Base-by-base conservation (phyloP, 2,329 filamentous ascomycete species). In the Helicocarpus griseus region DNA sequence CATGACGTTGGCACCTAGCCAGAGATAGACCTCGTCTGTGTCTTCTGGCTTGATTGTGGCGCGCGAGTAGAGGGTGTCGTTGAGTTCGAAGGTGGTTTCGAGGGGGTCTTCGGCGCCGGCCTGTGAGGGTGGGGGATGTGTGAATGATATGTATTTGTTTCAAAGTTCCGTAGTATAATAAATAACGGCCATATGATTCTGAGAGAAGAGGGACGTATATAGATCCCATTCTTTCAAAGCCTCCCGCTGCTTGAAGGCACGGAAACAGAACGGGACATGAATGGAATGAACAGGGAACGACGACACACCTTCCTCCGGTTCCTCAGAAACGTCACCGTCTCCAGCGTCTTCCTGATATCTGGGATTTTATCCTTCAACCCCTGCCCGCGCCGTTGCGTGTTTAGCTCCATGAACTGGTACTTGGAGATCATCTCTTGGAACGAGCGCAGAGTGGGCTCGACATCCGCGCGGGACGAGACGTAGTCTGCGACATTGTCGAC, bases 1-100 rank as follows among this genome's bases (percentile, higher is more conserved):
- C 93, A 98, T 98, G 45, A 97, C 90, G 62, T 98, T 98, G 52
- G 93, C 91, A 31, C 93, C 93, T n/a, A 98, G 78, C 93, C 93
- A 98, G 50, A 98, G 77, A 65, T 95, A 95, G 11, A 98, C 91
- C 67, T 98, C 91, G 6, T 95, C 68, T 1, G 70, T 66, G 47
- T 71, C 83, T 0, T 87, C 89, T 1, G 85, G 81, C 21, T 85
- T 82, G 51, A 97, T 82, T 41, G 82, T 79, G 11, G 93, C 93
- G 68, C 89, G 93, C 19, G 90, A 87, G 65, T 89, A 96, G 7
- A 98, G 77, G 2, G 93, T 98, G 65, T 97, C 91, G 73, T 96
- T 96, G 50, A 98, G 79, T 72, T 96, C 90, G 67, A 97, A 98
- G 1, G 87, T 94, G 28, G 91, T 91, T 68, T 95, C 86, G 59